Conservation (phyloP, 768 basidiomycete species). For the Clitopilus passeckerianus region DNA sequence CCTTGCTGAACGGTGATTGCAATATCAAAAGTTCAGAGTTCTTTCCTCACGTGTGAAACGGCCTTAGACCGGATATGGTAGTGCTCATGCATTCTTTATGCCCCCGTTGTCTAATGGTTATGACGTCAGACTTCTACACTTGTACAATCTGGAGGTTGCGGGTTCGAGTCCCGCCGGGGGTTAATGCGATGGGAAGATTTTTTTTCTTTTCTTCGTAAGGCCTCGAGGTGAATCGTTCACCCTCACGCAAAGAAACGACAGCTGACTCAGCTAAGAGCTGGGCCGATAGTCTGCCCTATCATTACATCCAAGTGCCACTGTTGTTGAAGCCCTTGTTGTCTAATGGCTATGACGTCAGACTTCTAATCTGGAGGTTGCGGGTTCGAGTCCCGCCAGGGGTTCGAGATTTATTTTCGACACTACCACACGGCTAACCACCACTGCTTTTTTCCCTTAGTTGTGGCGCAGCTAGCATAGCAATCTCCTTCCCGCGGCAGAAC, state of each 20-base stretch:
- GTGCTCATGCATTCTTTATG: slow-evolving; percentile 14
- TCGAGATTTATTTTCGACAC: slow-evolving; percentile 9
- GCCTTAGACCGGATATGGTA: not conserved
- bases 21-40: not conserved
- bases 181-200: slow-evolving; percentile 20
- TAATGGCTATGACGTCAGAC: slow-evolving; percentile 92
- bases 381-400: slow-evolving; percentile 86
- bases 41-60: not conserved
- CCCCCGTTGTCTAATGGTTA: slow-evolving; percentile 88
- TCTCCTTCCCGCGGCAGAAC: too few relatives aligned
- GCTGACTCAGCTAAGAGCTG: not conserved
- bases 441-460: not conserved
- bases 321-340: slow-evolving; percentile 63
- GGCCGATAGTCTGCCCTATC: not conserved
- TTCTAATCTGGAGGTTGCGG: slow-evolving; percentile 87
- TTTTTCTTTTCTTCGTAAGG: too few relatives aligned
- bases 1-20: not conserved
- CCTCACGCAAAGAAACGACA: not conserved
- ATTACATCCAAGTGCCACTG: not conserved
- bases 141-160: slow-evolving; percentile 71
- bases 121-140: slow-evolving; percentile 83
- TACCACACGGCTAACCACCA: too few relatives aligned
- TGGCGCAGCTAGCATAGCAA: not conserved
- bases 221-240: too few relatives aligned
- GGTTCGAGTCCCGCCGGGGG: slow-evolving; percentile 86